These are phyloP conservation scores for Babesia microti DNA, from an alignment of 169 alveolate genomes.

Conservation along the genomic window DNA sequence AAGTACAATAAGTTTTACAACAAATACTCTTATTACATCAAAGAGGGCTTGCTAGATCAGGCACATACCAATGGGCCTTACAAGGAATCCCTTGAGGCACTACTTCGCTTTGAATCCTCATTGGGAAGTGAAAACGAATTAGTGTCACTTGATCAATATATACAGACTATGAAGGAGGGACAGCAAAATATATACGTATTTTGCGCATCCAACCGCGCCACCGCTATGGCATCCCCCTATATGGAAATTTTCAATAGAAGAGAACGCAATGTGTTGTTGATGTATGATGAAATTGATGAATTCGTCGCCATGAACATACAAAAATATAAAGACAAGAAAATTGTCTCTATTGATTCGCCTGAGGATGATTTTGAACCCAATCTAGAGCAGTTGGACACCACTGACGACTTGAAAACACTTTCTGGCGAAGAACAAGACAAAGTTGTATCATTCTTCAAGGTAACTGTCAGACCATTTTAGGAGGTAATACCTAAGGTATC, in stretches of 20 bases:
- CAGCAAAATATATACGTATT: constrained; percentile 75
- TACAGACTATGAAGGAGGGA: constrained; percentile 50
- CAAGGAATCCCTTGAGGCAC: constrained; percentile 35
- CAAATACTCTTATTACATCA: constrained; percentile 66
- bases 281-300: constrained; percentile 78
- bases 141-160: constrained; percentile 54
- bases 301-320: constrained; percentile 71
- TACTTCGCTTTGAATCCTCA: constrained; percentile 46
- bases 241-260: constrained; percentile 72
- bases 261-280: constrained; percentile 64
- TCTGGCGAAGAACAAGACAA: constrained; percentile 32
- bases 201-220: constrained; percentile 61
- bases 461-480: constrained; percentile 1
- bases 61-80: constrained; percentile 48
- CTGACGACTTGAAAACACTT: constrained; percentile 15
- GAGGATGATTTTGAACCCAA: constrained; percentile 49
- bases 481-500: constrained; percentile 51
- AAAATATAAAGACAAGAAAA: constrained; percentile 48
- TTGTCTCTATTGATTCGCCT: constrained; percentile 54
- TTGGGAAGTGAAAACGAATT: constrained; percentile 34
- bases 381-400: constrained; percentile 16
- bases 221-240: constrained; percentile 77
- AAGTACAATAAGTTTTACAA: constrained; percentile 67
- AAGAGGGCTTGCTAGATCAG: constrained; percentile 73
- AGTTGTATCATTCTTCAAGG: constrained; percentile 39